Evolutionary conservation across 2,329 filamentous ascomycete genomes (phyloP), one percentile per base, ranked within the genome.

Genomic region (Teratosphaeria nubilosa): DNA sequence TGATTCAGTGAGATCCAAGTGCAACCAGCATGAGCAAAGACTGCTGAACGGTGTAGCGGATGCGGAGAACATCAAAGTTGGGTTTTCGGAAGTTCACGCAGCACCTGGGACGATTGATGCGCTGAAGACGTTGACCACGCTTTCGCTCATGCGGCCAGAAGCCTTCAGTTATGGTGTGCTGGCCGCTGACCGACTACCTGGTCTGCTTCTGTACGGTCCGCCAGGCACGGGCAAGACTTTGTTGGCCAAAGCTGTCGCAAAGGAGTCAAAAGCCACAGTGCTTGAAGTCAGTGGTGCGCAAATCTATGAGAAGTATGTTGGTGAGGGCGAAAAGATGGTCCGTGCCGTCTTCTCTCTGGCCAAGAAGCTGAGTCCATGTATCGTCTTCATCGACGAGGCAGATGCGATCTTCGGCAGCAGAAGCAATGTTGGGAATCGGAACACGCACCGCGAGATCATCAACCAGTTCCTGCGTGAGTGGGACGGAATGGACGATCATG

Each of bases 391-490:
- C 62, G 94, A 99, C 69, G 94, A 99, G 75, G 94, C 91, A 24
- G 94, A 99, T 71, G 88, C 92, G 7, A 86, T 99, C 53, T 87
- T 99, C 58, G 89, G 89, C 27, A 86, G 88, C 16, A 84, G 94
- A 57, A 81, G 84, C 62, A 82, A 82, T 45, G 79, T 81, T 25
- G 80, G 81, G 59, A 85, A 84, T 65, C 81, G 88, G 31, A 83
- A 83, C 5, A 86, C 83, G 1, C 89, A 95, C 65, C 84, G 91
- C 54, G 92, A 96, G 71, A 86, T 94, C 57, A 91, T 97, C 72
- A 99, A 96, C 69, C 92, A 99, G 74, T 97, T 97, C 72, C 77
- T 99, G 54, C 87, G 91, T 56, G 92, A 97, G 72, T 97, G 92
- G 94, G 94, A 97, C 66, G 94, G 94, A 11, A 86, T 97, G 78